Evolutionary conservation across 306 rosid species (phyloP), one percentile per base, ranked within the genome.

Genomic region (Biancaea sappan): DNA sequence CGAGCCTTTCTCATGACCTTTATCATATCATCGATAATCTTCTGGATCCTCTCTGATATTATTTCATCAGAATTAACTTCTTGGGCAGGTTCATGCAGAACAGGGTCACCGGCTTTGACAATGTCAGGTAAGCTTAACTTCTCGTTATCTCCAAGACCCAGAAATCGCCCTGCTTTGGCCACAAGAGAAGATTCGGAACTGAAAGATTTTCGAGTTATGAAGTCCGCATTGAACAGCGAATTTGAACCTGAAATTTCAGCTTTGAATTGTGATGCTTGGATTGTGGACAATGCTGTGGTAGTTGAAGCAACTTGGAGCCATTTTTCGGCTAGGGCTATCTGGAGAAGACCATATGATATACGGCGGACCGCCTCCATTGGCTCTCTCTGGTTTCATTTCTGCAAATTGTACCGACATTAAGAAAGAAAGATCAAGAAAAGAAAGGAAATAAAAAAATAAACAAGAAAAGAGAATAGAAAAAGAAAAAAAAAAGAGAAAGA

Each of bases 71-170:
- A 83, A 19, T 78, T 87, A 41, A 94, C 91, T 51, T 89, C 88
- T 12, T 76, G 84, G 4, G 98, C 94, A 11, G 96, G 89, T 59
- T 94, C 94, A 65, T 94, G 97, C 21, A 94, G 73, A 88, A 94
- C 97, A 8, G 97, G 97, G 81, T 94, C 97, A 38, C 98, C 98
- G 3, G 98, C 89, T 86, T 88, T 89, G n/a, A 91, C 92, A 34
- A 84, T 91, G 19, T 88, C 91, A 35, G 96, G 88, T 69, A 86
- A 74, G 52, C 67, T 76, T 34, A 43, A 0, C 73, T 89, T 84
- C 74, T 89, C 85, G 44, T 84, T 71, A 22, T 83, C 79, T 71
- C 88, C 85, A 6, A 89, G 90, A 77, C 96, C 98, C 71, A 79
- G 73, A 78, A 91, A 64, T 96, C 97, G 91, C 13, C 97, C 97